Evolutionary conservation across 495 filamentous ascomycete species (phyloP).

Genomic region (Collariella sp.): DNA sequence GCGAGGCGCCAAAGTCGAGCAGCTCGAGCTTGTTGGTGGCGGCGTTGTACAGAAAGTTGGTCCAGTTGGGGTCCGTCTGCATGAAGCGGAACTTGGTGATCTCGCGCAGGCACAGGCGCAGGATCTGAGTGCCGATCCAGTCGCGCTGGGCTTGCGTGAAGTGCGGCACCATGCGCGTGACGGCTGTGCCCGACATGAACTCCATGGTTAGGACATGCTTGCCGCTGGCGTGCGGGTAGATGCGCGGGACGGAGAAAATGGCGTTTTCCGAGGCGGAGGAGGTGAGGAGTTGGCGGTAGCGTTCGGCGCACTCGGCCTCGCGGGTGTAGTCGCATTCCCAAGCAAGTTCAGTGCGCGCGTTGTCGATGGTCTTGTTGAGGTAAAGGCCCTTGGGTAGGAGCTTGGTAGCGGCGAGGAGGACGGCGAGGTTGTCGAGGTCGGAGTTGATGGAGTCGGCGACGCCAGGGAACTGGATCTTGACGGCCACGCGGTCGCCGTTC

Average conservation of each 20-base stretch:
- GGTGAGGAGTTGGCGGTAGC: slow-evolving; percentile 64
- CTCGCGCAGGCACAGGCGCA: slow-evolving; percentile 87
- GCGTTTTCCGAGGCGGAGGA: slow-evolving; percentile 57
- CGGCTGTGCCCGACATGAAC: slow-evolving; percentile 76
- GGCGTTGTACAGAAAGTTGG: slow-evolving; percentile 93
- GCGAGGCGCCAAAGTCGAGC: slow-evolving; percentile 88
- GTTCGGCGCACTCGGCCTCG: slow-evolving; percentile 68
- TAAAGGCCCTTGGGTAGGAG: slow-evolving; percentile 87
- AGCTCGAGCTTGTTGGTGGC: slow-evolving; percentile 69
- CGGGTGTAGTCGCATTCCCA: slow-evolving; percentile 97
- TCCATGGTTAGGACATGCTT: slow-evolving; percentile 89
- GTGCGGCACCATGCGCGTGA: slow-evolving; percentile 60
- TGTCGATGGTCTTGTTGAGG: slow-evolving; percentile 94
- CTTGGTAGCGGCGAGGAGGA: slow-evolving; percentile 81
- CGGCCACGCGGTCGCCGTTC: slow-evolving; percentile 68
- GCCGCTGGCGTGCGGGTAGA: slow-evolving; percentile 72
- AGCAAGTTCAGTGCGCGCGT: slow-evolving; percentile 82
- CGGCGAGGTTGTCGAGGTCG: slow-evolving; percentile 82
- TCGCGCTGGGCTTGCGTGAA: slow-evolving; percentile 77
- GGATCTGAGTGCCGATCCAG: slow-evolving; percentile 87
- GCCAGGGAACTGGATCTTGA: slow-evolving; percentile 97
- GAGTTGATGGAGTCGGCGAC: slow-evolving; percentile 92
- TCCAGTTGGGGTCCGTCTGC: slow-evolving; percentile 99
- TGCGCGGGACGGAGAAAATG: slow-evolving; percentile 68
- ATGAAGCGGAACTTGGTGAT: slow-evolving; percentile 92